Evolutionary conservation across 1,284 basidiomycete species (phyloP).

Genomic region (Heterobasidion parviporum): DNA sequence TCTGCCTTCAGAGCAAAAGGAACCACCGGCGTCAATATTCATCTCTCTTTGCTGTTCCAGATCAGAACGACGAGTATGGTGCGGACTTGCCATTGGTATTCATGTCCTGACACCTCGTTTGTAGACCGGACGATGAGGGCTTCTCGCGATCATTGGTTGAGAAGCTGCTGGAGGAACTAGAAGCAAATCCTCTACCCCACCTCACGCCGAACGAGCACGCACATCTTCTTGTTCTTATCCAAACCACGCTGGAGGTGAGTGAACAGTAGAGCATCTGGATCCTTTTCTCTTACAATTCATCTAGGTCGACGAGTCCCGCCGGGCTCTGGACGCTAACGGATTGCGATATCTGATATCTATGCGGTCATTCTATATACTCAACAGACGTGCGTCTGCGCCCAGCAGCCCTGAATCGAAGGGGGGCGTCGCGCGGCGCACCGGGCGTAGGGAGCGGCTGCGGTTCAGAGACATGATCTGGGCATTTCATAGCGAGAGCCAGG

Average conservation of each 20-base stretch:
- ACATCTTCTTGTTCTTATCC: constrained; percentile 73
- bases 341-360: constrained; percentile 86
- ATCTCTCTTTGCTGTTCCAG: constrained; percentile 30
- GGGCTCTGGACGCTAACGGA: constrained; percentile 84
- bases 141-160: constrained; percentile 59
- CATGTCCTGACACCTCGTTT: not conserved
- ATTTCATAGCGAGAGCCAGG: constrained; percentile 89
- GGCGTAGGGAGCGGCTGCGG: constrained; percentile 63
- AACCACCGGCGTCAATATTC: constrained; percentile 29
- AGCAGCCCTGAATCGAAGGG: constrained; percentile 36
- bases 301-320: constrained; percentile 80
- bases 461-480: constrained; percentile 96
- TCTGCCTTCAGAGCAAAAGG: constrained; percentile 10
- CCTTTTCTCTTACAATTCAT: constrained; percentile 2
- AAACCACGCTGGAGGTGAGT: constrained; percentile 78
- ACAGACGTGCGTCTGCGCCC: constrained; percentile 45
- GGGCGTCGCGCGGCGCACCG: constrained; percentile 31
- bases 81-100: not conserved
- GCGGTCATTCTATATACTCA: constrained; percentile 76
- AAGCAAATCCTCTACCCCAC: constrained; percentile 56
- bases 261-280: not conserved
- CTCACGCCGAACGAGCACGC: constrained; percentile 73
- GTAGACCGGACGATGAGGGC: constrained; percentile 39
- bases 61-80: constrained; percentile 33
- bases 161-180: constrained; percentile 58